Evolutionary conservation across 2,329 filamentous ascomycete species (phyloP), one percentile per base, ranked within the genome.

Genomic region (Paramyrothecium sp.): DNA sequence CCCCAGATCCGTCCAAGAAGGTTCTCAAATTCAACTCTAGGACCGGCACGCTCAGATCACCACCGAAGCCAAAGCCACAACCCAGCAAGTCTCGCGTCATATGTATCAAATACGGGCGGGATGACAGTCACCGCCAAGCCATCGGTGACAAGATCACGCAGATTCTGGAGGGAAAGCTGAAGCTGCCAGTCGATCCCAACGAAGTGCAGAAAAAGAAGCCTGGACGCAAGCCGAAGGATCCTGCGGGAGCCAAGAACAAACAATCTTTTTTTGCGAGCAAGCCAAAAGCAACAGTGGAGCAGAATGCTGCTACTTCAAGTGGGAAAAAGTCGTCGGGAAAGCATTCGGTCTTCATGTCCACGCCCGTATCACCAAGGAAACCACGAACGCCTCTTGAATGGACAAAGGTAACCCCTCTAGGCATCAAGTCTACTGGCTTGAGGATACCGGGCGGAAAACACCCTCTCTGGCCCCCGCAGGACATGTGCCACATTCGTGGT

Each of bases 391-490:
- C 61, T 70, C 71, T 2, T 55, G 65, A 0, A 58, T 71, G 3
- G 70, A 65, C 16, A 10, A 73, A 71, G 20, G 57, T 74, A 17
- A 74, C 78, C 0, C 72, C 75, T 13, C 80, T 82, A 58, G 79
- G 81, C 3, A 65, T 71, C 23, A 80, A 73, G 55, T 75, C 76
- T 4, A 65, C 70, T 3, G 77, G 75, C 0, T 66, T 85, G 4
- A 91, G 85, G 65, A 78, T 89, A n/a, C 85, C 87, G 0, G 90
- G 89, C 2, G 80, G 87, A 10, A 76, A 78, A 60, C 80, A 90
- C 55, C 83, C 90, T 3, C 78, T 85, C n/a, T 95, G 90, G 88
- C 91, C 91, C 41, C 81, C 84, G 52, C 79, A 81, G 60, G 88
- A 79, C 7, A 85, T 85, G 68, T 73, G 80, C 1, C 89, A 92